Evolutionary conservation across 2,329 filamentous ascomycete genomes (phyloP).

Genomic region (Colletotrichum musicola): DNA sequence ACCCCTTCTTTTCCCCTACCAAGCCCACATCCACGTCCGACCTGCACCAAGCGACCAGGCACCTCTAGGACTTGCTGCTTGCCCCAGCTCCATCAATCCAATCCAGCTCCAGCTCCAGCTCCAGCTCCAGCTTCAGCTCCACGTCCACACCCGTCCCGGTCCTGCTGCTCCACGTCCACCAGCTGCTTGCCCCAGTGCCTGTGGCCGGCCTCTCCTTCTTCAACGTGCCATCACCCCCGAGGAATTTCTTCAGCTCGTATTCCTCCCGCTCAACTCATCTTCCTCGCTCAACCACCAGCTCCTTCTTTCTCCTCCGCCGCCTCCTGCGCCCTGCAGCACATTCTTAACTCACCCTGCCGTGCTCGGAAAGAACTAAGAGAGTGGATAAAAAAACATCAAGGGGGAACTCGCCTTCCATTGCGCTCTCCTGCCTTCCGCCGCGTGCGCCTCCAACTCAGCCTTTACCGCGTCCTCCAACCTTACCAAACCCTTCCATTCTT

Average conservation of each 20-base stretch:
- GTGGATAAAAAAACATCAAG: neutral
- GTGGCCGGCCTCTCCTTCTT: conserved; percentile 2
- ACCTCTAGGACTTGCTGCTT: neutral
- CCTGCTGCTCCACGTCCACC: neutral
- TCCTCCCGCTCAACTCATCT: conserved; percentile 18
- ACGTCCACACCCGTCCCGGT: neutral
- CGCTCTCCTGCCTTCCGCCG: conserved; percentile 5
- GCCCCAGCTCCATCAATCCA: neutral
- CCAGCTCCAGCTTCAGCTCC: conserved; percentile 11
- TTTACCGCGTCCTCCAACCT: conserved; percentile 5
- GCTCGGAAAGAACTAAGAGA: neutral
- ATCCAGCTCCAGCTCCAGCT: conserved; percentile 14
- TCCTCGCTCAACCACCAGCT: neutral
- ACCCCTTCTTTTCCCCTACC: too few relatives aligned
- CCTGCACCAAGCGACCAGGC: neutral
- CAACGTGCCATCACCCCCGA: conserved; percentile 21
- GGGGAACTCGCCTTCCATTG: conserved; percentile 3
- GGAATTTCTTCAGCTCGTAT: conserved; percentile 41
- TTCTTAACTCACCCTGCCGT: conserved; percentile 1
- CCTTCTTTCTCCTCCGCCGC: neutral
- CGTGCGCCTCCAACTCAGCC: conserved; percentile 22
- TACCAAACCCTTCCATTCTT: neutral
- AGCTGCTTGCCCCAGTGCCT: neutral
- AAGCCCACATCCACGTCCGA: neutral
- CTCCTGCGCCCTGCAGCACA: too few relatives aligned